phyloP scores from a whole-genome alignment of 2,329 filamentous ascomycete genomes.

The Neofusicoccum parvum region DNA sequence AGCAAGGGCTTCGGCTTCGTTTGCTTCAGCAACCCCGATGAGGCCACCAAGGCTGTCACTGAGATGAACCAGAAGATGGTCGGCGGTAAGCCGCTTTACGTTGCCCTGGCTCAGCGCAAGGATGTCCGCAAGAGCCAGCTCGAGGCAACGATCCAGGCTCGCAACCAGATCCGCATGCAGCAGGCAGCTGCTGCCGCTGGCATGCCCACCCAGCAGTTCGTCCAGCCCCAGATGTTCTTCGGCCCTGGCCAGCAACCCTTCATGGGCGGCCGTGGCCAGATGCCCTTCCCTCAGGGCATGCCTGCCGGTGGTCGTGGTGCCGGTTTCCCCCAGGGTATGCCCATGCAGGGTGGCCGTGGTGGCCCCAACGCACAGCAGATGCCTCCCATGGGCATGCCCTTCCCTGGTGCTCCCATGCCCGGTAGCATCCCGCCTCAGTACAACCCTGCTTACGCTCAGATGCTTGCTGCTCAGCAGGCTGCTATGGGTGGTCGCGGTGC shows the following conservation, averaged over 20 bases:
- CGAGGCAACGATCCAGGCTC: conserved; percentile 97
- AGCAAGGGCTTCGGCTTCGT: conserved; percentile 99
- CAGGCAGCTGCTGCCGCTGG: conserved; percentile 89
- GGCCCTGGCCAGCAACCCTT: conserved; percentile 75
- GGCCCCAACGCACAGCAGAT: conserved; percentile 77
- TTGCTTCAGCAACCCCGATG: conserved; percentile 99
- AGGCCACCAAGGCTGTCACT: conserved; percentile 97
- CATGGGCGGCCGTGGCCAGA: conserved; percentile 61
- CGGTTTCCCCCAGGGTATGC: conserved; percentile 80
- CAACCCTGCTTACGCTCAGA: conserved; percentile 77
- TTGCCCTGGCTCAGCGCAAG: conserved; percentile 97
- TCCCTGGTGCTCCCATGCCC: conserved; percentile 60
- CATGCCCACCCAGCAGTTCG: conserved; percentile 76
- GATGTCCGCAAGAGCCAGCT: conserved; percentile 99
- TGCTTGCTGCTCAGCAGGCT: conserved; percentile 66
- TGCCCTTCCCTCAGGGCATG: conserved; percentile 62
- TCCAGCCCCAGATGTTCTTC: conserved; percentile 92
- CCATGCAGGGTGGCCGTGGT: conserved; percentile 83
- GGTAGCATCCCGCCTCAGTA: conserved; percentile 72
- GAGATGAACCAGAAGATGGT: conserved; percentile 99
- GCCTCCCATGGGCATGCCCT: conserved; percentile 81
- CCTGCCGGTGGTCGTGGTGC: conserved; percentile 79
- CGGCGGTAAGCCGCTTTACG: conserved; percentile 93
- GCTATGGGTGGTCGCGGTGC: conserved; percentile 57
- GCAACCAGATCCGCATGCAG: conserved; percentile 98